Percentiles rank a stretch among this genome's conserved stretches.
Evolutionary conservation across 768 basidiomycete species (phyloP).

Genomic region (Boletus rubropictus): DNA sequence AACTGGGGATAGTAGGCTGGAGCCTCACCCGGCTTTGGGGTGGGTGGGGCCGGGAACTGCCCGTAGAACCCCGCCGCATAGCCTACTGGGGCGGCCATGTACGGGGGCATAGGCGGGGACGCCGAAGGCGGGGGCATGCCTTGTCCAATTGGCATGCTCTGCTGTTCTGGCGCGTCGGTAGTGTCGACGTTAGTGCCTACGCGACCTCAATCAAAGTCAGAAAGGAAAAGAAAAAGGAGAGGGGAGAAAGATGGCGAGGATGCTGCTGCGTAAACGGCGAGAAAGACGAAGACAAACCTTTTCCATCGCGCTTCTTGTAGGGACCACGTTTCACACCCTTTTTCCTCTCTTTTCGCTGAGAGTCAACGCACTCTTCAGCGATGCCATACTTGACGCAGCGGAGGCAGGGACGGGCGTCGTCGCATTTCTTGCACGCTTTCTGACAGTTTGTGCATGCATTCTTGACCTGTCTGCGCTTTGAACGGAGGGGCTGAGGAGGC

Average conservation of each 20-base stretch:
- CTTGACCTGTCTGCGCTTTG: constrained; percentile 85
- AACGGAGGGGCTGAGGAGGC: constrained; percentile 47
- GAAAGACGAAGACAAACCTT: constrained; percentile 51
- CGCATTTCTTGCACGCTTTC: constrained; percentile 89
- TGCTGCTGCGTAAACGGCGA: constrained; percentile 19
- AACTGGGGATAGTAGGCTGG: constrained; percentile 48
- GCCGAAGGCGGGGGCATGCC: constrained; percentile 38
- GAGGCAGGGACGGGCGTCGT: constrained; percentile 86
- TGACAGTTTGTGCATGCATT: constrained; percentile 89
- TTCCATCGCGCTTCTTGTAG: constrained; percentile 95
- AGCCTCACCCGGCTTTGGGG: constrained; percentile 47
- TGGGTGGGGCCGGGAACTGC: constrained; percentile 45
- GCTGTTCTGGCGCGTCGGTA: constrained; percentile 39
- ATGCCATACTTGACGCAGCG: constrained; percentile 90
- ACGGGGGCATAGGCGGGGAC: constrained; percentile 45
- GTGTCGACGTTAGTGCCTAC: constrained; percentile 50
- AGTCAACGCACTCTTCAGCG: constrained; percentile 82
- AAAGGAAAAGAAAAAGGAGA: constrained; percentile 21
- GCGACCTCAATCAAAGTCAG: constrained; percentile 51
- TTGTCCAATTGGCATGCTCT: constrained; percentile 39
- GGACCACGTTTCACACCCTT: constrained; percentile 83
- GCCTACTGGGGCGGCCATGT: constrained; percentile 45
- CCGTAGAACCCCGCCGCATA: constrained; percentile 52
- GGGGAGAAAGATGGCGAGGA: not conserved
- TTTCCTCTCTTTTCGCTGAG: constrained; percentile 87